Base-by-base conservation (phyloP, 768 basidiomycete species). In the Gloeopeniophorella convolvens region DNA sequence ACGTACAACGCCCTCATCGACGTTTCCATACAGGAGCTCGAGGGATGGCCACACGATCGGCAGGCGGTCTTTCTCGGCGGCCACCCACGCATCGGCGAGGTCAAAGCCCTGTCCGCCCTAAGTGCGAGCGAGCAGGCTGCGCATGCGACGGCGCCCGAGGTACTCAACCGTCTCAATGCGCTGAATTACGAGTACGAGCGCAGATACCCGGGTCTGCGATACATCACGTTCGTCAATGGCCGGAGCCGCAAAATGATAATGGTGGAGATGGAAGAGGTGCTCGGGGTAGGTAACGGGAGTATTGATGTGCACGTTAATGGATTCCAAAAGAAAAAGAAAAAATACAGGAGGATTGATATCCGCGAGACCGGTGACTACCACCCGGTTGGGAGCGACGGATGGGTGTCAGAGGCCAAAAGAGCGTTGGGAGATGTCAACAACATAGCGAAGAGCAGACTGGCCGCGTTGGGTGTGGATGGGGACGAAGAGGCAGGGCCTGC, bases 161-260 rank as follows among this genome's bases (percentile, higher is more conserved):
- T 93, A 31, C 71, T 95, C 18, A 76, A 69, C 5, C 79, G 89
- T 8, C 75, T 96, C 15, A 74, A 64, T 27, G 77, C 86, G 57
- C 75, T 95, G 42, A 96, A 96, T 58, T 73, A 70, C 10, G 77
- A 78, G 56, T 95, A 94, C 61, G 89, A 93, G 63, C 68, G 62
- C 24, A 68, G 68, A 45, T 95, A 83, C 60, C 80, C 85, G 0
- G 82, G 85, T 3, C 63, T 96, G 56, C 76, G 87, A 16, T 95
- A 91, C 62, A 89, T 96, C 68, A 93, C 90, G 5, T 96, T 93
- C 61, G 93, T 95, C 33, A 90, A 92, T 60, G 89, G 89, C 28
- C 77, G 92, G 51, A 77, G 78, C 53, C 72, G 91, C 32, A 75
- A 75, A 28, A 74, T 65, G 39, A 83, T 96, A 58, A 82, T 79